Base-by-base conservation (phyloP, 257 asterid species). In the Solanum tarijense region DNA sequence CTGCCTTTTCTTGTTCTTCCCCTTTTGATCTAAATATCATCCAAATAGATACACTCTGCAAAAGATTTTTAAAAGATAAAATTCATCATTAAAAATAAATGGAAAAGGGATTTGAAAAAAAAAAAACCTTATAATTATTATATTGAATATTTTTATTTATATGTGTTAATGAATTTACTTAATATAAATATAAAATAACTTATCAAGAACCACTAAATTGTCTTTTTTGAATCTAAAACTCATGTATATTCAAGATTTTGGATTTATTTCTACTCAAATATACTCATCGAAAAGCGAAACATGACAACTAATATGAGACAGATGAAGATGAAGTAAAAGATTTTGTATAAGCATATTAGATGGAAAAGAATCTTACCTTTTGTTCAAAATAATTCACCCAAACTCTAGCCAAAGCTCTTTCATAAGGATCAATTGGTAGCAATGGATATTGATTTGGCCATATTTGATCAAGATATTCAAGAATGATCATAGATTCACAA, bases 301-400 rank as follows among this genome's bases (percentile, higher is more conserved):
- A 66, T 5, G 20, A 66, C 4, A 66, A 65, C 34, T 65, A 11
- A n/a, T 25, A 65, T 25, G 8, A 25, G 31, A 23, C 31, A 0
- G 12, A 2, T 0, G 3, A 0, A 0, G 12, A 2, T 0, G 3
- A 0, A 4, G 12, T 6, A 0, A 58, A 60, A 4, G 3, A 23
- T 3, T 8, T 4, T 60, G 29, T 9, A 23, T 60, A 60, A 9
- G 13, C 20, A n/a, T 25, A 25, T 65, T 27, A 12, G 78, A 71
- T 35, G 11, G 4, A 7, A 60, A 58, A 41, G 1, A 78, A 29
- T 27, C 18, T 41, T 31, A 81, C 87, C 89, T 87, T 82, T 25
- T 87, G 83, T 32, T 87, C 35, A 18, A 38, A 85, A 68, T 81
- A 82, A 39, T 68, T 46, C 5, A 83, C 36, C 89, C 89, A 88